phyloP scores from a whole-genome alignment of 805 yeast species.

The Ogataea glucozyma region DNA sequence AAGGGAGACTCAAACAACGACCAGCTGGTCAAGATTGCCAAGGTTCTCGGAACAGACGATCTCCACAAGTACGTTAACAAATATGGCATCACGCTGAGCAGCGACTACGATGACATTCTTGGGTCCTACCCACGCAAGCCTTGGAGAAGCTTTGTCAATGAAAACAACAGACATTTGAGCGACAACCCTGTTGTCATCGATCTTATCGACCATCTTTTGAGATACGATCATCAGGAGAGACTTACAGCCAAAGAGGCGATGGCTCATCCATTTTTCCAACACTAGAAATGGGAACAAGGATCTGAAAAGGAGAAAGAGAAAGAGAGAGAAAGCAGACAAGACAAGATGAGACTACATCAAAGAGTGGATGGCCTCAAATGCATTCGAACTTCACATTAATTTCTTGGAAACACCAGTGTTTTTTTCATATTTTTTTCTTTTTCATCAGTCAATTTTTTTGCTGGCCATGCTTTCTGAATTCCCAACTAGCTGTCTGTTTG shows the following conservation, averaged over 20 bases:
- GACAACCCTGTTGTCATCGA: conserved; percentile 62
- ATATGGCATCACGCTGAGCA: conserved; percentile 68
- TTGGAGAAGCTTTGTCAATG: conserved; percentile 63
- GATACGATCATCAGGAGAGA: conserved; percentile 86
- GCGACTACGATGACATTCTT: conserved; percentile 74
- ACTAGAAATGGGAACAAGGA: conserved; percentile 3
- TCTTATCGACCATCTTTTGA: conserved; percentile 68
- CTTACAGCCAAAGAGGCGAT: conserved; percentile 87
- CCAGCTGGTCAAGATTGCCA: conserved; percentile 86
- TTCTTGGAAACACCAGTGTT: neutral
- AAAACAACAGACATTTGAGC: conserved; percentile 49
- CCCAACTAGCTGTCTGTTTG: neutral
- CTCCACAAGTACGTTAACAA: conserved; percentile 63
- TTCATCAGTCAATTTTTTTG: neutral
- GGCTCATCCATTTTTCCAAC: conserved; percentile 52
- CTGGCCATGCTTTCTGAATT: neutral
- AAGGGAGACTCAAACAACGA: conserved; percentile 91
- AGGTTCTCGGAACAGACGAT: conserved; percentile 83
- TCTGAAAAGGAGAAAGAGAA: too few species aligned
- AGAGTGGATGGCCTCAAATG: neutral
- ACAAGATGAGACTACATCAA: too few species aligned
- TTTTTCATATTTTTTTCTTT: neutral
- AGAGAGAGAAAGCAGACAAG: neutral
- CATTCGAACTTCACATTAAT: conserved; percentile 2
- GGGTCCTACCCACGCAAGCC: conserved; percentile 67